Percentiles rank a stretch among this genome's conserved stretches.
These are phyloP conservation scores for Batkoa obscura DNA, from an alignment of 371 early-diverging fungal genomes.

Conservation along the genomic window DNA sequence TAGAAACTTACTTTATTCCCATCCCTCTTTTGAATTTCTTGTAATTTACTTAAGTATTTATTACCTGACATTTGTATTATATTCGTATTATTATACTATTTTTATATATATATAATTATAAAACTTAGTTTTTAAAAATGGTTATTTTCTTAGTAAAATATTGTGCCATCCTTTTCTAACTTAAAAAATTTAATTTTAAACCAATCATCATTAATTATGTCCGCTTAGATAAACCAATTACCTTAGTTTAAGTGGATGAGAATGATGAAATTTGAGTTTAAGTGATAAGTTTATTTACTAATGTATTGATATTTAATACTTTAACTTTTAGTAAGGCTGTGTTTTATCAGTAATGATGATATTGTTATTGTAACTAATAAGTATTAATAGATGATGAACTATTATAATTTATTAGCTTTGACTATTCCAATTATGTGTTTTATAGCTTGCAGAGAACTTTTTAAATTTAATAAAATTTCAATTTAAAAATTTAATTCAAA, in stretches of 20 bases:
- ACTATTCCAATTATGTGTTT: too few species aligned
- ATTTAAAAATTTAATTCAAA: too few species aligned
- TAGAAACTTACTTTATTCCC: slow-evolving; percentile 30
- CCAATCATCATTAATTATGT: background rate
- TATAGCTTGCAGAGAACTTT: too few species aligned
- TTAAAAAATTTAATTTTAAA: background rate
- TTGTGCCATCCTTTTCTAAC: background rate
- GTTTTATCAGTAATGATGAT: too few species aligned
- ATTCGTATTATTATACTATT: background rate
- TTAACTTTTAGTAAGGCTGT: too few species aligned
- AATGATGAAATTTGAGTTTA: too few species aligned
- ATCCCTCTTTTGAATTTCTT: slow-evolving; percentile 42
- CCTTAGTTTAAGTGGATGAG: background rate
- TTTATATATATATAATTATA: background rate
- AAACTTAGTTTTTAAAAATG: background rate
- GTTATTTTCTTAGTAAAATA: background rate
- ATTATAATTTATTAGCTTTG: too few species aligned
- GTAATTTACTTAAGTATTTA: background rate
- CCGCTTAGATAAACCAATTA: background rate
- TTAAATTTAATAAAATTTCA: too few species aligned
- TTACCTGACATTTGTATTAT: background rate
- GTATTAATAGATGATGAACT: too few species aligned
- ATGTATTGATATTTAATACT: too few species aligned
- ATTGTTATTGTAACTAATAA: too few species aligned
- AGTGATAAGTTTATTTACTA: too few species aligned